phyloP scores from a whole-genome alignment of 129 eudicot species.

The Flaveria bidentis region DNA sequence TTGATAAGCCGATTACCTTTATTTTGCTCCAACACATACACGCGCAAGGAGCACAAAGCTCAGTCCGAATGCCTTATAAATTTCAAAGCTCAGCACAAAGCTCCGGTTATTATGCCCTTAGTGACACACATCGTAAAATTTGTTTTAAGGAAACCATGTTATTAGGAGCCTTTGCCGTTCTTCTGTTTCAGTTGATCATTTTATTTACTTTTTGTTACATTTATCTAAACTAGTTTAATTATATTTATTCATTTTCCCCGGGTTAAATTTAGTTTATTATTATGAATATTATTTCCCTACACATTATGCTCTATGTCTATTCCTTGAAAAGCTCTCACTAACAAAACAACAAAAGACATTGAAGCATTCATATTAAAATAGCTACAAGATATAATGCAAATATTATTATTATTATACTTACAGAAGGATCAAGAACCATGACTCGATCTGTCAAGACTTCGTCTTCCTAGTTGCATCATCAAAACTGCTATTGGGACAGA shows the following conservation, averaged over 20 bases:
- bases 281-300: neutral
- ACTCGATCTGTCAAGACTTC: slow-evolving; percentile 26
- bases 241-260: neutral
- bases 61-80: neutral
- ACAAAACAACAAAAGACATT: slow-evolving; percentile 19
- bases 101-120: neutral
- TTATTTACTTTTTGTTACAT: neutral
- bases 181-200: neutral
- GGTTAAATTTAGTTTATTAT: neutral
- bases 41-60: neutral
- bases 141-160: neutral
- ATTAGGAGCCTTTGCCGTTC: neutral
- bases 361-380: neutral
- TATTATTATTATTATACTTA: slow-evolving; percentile 4
- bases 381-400: slow-evolving; percentile 20
- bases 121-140: neutral
- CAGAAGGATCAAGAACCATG: slow-evolving; percentile 21
- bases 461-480: slow-evolving; percentile 22
- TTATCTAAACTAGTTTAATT: neutral
- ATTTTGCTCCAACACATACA: too few species aligned
- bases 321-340: slow-evolving; percentile 12
- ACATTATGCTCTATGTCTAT: slow-evolving; percentile 7
- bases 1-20: too few species aligned
- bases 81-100: neutral
- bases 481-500: slow-evolving; percentile 17